phyloP scores from a whole-genome alignment of 2,329 filamentous ascomycete genomes.

The Colletotrichum caudatum region DNA sequence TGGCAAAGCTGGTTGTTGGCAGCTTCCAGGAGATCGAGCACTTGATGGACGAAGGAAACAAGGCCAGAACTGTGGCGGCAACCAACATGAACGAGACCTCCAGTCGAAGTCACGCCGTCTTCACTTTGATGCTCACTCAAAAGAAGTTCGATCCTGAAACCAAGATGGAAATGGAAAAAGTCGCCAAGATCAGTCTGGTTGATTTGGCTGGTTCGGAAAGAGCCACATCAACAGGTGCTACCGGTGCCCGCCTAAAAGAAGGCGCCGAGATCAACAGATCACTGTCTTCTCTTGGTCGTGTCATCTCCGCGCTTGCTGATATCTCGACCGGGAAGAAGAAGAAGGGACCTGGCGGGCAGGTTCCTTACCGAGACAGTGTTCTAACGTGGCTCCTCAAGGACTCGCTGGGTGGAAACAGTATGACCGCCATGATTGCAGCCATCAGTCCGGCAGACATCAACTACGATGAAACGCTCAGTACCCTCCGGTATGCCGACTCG shows the following conservation, averaged over 20 bases:
- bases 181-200: slow-evolving; percentile 96
- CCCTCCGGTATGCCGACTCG: slow-evolving; percentile 94
- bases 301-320: slow-evolving; percentile 95
- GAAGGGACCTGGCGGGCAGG: slow-evolving; percentile 78
- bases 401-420: slow-evolving; percentile 96
- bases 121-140: slow-evolving; percentile 94
- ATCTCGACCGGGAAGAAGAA: slow-evolving; percentile 87
- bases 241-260: slow-evolving; percentile 93
- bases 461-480: slow-evolving; percentile 97
- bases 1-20: slow-evolving; percentile 93
- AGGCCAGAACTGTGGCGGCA: slow-evolving; percentile 95
- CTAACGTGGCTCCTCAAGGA: slow-evolving; percentile 98
- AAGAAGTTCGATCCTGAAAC: slow-evolving; percentile 92
- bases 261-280: slow-evolving; percentile 99
- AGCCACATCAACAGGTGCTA: slow-evolving; percentile 96
- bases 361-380: slow-evolving; percentile 97
- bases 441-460: slow-evolving; percentile 99
- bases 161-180: slow-evolving; percentile 97
- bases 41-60: slow-evolving; percentile 99
- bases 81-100: slow-evolving; percentile 99
- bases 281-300: slow-evolving; percentile 93
- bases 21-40: slow-evolving; percentile 97
- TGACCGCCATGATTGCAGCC: slow-evolving; percentile 99
- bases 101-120: slow-evolving; percentile 97
- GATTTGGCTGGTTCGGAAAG: slow-evolving; percentile 98